phyloP scores from a whole-genome alignment of 1,284 basidiomycete genomes.

The Moesziomyces sp. region DNA sequence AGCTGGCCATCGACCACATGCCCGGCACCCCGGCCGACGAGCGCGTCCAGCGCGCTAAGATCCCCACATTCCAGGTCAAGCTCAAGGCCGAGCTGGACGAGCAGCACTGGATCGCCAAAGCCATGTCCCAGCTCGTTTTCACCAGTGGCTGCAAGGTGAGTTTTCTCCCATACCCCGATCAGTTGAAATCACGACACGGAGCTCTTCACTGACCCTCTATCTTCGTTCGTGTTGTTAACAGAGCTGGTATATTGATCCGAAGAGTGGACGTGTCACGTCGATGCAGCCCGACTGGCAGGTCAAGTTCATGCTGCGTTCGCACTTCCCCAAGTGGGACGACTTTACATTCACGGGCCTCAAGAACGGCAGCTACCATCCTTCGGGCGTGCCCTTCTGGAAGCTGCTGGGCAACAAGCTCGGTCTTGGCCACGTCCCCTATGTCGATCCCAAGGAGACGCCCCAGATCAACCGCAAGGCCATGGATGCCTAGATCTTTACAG shows the following conservation, averaged over 20 bases:
- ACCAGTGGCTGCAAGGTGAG: conserved; percentile 41
- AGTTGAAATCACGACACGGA: not conserved
- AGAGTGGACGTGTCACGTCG: conserved; percentile 53
- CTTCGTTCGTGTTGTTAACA: not conserved
- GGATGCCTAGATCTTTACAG: conserved; percentile 23
- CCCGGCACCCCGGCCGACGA: conserved; percentile 33
- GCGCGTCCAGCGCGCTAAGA: conserved; percentile 7
- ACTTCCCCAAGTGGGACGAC: conserved; percentile 58
- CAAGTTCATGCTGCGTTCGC: conserved; percentile 44
- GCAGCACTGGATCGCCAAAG: conserved; percentile 60
- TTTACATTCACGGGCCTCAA: conserved; percentile 51
- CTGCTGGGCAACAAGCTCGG: conserved; percentile 43
- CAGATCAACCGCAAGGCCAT: conserved; percentile 52
- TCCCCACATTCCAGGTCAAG: conserved; percentile 59
- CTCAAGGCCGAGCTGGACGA: conserved; percentile 59
- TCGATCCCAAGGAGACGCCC: conserved; percentile 50
- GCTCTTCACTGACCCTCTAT: not conserved
- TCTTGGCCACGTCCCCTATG: conserved; percentile 49
- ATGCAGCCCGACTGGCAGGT: conserved; percentile 65
- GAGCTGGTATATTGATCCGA: conserved; percentile 61
- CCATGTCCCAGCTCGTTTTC: conserved; percentile 58
- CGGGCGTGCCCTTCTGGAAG: conserved; percentile 49
- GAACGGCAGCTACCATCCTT: conserved; percentile 16
- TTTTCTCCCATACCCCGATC: not conserved
- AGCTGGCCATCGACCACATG: conserved; percentile 47